Base-by-base conservation (phyloP, 2,329 filamentous ascomycete species). In the Hypomyces rosellus region DNA sequence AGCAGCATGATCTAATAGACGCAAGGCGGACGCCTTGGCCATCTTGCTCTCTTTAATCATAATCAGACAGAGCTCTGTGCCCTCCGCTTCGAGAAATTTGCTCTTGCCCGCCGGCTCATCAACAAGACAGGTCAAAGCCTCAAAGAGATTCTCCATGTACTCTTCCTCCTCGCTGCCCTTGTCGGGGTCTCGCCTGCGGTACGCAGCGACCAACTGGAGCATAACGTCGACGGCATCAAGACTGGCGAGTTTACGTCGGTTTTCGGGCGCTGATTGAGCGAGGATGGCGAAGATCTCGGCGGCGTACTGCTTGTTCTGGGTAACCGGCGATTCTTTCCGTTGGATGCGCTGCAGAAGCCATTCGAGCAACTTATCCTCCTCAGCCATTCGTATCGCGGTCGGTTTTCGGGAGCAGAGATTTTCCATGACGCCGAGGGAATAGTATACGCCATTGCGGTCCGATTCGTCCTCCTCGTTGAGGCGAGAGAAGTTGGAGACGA, bases 281-380 rank as follows among this genome's bases (percentile, higher is more conserved):
- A 99, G 72, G 49, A 99, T 93, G 12, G 92, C 90, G 3, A 99
- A 74, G 7, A 97, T 81, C 69, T 99, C 93, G 14, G 92, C 89
- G 0, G 90, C 81, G 65, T 97, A 99, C 65, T 96, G 92, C 65
- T 93, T 95, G 65, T 99, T 99, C 65, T 99, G 93, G 5, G 82
- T 77, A 1, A 95, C 81, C 0, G 75, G 73, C 4, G 72, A 72
- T 65, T 96, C 89, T 46, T 78, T 77, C 50, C 75, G 77, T 58
- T 86, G 82, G 54, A 89, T 86, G 45, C 93, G 81, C 45, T 76
- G 70, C 34, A 96, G 72, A 3, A 99, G 77, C 89, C 89, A 97
- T 41, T 78, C 72, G 7, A 96, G 65, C 0, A 96, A 72, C 7
- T 72, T 73, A 5, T 82, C 80, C 53, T 92, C 81, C 52, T 78